These are phyloP conservation scores for Fusarium falciforme DNA, from an alignment of 2,329 filamentous ascomycete genomes.

Conservation along the genomic window DNA sequence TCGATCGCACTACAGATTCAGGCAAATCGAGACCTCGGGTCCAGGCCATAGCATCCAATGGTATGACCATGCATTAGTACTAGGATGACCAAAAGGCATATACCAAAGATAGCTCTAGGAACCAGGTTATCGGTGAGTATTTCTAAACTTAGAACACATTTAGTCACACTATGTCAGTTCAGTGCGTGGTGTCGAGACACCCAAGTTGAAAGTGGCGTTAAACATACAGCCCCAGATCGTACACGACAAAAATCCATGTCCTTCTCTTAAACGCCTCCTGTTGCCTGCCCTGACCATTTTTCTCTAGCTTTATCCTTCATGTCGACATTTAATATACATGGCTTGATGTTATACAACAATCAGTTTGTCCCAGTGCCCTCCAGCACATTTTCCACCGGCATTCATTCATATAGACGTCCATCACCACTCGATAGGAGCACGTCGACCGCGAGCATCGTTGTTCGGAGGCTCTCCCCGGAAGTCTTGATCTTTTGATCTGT, in stretches of 20 bases:
- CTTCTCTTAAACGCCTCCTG: not conserved
- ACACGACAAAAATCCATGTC: not conserved
- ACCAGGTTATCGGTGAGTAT: not conserved
- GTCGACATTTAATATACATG: not conserved
- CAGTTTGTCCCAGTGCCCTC: not conserved
- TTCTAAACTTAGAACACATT: not conserved
- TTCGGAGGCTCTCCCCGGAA: not conserved
- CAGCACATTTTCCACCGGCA: not conserved
- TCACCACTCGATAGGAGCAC: slow-evolving; percentile 1
- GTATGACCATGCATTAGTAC: not conserved
- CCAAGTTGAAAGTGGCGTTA: not conserved
- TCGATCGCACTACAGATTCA: not conserved
- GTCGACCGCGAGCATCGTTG: not conserved
- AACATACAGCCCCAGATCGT: not conserved
- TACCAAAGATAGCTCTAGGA: too few relatives aligned
- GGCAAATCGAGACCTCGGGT: not conserved
- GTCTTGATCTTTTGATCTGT: not conserved
- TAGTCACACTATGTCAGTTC: not conserved
- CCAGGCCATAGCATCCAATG: not conserved
- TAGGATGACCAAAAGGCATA: not conserved
- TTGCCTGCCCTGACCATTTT: not conserved
- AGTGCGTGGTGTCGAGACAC: not conserved
- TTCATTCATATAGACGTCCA: not conserved
- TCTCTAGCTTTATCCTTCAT: not conserved
- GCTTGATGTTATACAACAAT: slow-evolving; percentile 12